These are phyloP conservation scores for Ilyonectria mors-panacis DNA, from an alignment of 2,329 filamentous ascomycete species.

Conservation along the genomic window DNA sequence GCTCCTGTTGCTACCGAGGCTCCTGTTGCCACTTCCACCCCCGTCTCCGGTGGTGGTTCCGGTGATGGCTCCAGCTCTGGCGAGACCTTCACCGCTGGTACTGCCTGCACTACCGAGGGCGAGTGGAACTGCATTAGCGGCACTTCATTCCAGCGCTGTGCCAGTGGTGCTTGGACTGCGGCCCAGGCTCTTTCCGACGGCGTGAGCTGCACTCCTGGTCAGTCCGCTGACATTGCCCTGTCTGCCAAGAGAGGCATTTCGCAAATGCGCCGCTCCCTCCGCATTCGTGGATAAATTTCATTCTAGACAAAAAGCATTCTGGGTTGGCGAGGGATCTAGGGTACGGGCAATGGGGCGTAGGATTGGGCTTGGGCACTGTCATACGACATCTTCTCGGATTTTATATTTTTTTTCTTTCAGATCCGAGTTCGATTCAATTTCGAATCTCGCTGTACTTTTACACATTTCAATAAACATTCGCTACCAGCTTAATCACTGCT, in stretches of 20 bases:
- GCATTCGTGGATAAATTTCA: constrained; percentile 23
- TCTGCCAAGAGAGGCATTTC: constrained; percentile 34
- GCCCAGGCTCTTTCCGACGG: constrained; percentile 60
- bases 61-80: constrained; percentile 45
- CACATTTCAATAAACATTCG: neutral
- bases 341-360: neutral
- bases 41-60: constrained; percentile 2
- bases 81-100: constrained; percentile 56
- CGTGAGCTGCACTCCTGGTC: constrained; percentile 60
- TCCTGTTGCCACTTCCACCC: constrained; percentile 35
- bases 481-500: neutral
- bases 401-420: constrained; percentile 1
- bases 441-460: constrained; percentile 9
- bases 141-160: constrained; percentile 69
- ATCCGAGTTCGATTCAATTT: neutral
- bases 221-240: constrained; percentile 58
- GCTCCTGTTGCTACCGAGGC: constrained; percentile 38
- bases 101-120: constrained; percentile 64
- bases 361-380: neutral
- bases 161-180: constrained; percentile 65
- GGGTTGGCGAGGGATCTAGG: neutral
- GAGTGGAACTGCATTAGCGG: constrained; percentile 69
- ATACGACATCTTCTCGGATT: constrained; percentile 14
- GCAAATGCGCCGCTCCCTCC: constrained; percentile 48
- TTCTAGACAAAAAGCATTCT: neutral